Conservation (phyloP, 108 stramenopile species). For the Nannochloropsis gaditana region DNA sequence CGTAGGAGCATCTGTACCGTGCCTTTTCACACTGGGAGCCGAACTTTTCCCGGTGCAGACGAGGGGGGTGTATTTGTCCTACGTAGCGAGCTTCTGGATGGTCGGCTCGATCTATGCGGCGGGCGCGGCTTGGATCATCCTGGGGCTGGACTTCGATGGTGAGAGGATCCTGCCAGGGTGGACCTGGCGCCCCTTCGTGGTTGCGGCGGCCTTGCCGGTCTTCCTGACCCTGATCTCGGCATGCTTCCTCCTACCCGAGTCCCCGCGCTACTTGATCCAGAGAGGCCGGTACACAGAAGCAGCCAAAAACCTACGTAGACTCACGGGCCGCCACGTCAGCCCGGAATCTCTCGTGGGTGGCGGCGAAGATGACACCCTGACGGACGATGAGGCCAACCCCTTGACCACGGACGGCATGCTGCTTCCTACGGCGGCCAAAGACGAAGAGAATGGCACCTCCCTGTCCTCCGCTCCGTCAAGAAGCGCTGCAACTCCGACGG, state of each 20-base stretch:
- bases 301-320: background rate
- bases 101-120: constrained; percentile 55
- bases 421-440: background rate
- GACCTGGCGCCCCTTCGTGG: constrained; percentile 49
- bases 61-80: constrained; percentile 44
- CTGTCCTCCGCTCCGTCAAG: background rate
- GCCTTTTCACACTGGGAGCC: constrained; percentile 54
- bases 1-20: constrained; percentile 57
- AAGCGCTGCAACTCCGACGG: background rate
- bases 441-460: background rate
- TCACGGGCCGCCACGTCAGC: background rate
- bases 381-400: background rate
- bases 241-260: constrained; percentile 45
- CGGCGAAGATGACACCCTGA: background rate
- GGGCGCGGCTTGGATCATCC: constrained; percentile 52
- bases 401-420: background rate
- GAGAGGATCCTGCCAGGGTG: constrained; percentile 32
- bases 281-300: constrained; percentile 32
- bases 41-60: constrained; percentile 48
- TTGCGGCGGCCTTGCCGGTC: constrained; percentile 47
- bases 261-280: constrained; percentile 46
- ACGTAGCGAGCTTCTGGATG: constrained; percentile 59
- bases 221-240: constrained; percentile 33
- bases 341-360: background rate
- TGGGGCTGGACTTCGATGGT: constrained; percentile 43